Evolutionary conservation across 768 basidiomycete species (phyloP).

Genomic region (Cubamyces lactineus): DNA sequence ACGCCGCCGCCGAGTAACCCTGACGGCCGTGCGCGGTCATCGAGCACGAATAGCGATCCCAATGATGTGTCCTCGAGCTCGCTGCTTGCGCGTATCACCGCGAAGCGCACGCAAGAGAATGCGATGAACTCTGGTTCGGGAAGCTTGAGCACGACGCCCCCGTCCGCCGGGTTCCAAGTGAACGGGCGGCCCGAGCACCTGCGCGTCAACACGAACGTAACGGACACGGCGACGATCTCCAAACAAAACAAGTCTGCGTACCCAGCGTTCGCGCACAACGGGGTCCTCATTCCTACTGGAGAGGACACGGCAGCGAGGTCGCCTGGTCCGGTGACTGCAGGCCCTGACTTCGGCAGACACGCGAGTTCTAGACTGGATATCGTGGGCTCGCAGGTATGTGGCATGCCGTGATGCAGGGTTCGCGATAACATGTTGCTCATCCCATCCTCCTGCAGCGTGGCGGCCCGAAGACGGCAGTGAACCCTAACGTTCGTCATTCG

Average conservation of each 20-base stretch:
- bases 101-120: conserved; percentile 60
- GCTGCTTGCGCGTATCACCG: conserved; percentile 74
- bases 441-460: conserved; percentile 40
- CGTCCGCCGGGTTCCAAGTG: conserved; percentile 45
- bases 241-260: conserved; percentile 89
- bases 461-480: conserved; percentile 45
- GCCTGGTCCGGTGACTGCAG: conserved; percentile 82
- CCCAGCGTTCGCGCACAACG: conserved; percentile 59
- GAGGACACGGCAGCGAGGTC: conserved; percentile 67
- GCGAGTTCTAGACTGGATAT: conserved; percentile 72
- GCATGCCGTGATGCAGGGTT: conserved; percentile 16
- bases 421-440: conserved; percentile 18
- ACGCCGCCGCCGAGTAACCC: conserved; percentile 49
- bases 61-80: conserved; percentile 70
- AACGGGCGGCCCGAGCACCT: conserved; percentile 66
- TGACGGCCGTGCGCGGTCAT: conserved; percentile 65
- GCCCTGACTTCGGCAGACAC: conserved; percentile 82
- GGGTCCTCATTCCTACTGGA: conserved; percentile 58
- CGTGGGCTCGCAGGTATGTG: conserved; percentile 66
- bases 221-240: conserved; percentile 53
- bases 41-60: conserved; percentile 79
- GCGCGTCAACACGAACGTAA: conserved; percentile 72
- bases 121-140: conserved; percentile 36
- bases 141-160: conserved; percentile 45
- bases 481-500: conserved; percentile 68